These are phyloP conservation scores for Chlorella sorokiniana DNA, from an alignment of 139 green algal genomes.

Conservation along the genomic window DNA sequence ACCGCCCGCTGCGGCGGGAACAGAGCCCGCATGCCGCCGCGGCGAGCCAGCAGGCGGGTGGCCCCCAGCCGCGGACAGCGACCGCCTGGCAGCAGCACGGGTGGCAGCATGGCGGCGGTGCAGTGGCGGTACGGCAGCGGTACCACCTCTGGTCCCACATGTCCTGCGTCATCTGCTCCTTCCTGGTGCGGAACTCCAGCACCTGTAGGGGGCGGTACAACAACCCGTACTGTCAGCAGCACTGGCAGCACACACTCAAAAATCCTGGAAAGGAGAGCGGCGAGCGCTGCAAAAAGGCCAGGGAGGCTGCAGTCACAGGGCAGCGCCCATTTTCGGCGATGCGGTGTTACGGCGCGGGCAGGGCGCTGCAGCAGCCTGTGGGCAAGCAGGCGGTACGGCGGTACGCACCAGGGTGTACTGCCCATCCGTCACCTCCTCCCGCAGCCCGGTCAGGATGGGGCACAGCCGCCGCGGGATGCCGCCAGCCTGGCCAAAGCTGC, in stretches of 20 bases:
- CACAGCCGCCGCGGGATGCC: slow-evolving; percentile 74
- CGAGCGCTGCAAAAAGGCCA: neutral
- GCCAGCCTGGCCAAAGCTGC: slow-evolving; percentile 62
- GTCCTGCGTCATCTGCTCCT: slow-evolving; percentile 64
- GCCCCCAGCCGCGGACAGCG: neutral
- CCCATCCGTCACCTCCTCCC: slow-evolving; percentile 77
- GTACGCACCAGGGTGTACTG: slow-evolving; percentile 45
- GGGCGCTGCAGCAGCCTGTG: too few relatives aligned
- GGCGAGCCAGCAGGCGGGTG: neutral
- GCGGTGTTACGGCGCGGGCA: too few relatives aligned
- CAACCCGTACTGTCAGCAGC: too few relatives aligned
- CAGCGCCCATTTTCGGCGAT: neutral
- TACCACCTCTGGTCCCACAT: slow-evolving; percentile 61
- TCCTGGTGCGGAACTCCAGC: slow-evolving; percentile 83
- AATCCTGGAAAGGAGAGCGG: too few relatives aligned
- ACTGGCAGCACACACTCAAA: too few relatives aligned
- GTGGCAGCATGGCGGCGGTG: neutral
- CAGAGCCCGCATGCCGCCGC: too few relatives aligned
- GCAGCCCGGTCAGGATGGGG: slow-evolving; percentile 80
- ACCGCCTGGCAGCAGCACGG: neutral
- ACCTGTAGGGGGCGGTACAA: slow-evolving; percentile 49
- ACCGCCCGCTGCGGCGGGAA: too few relatives aligned
- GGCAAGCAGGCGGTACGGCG: neutral
- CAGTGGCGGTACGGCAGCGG: too few relatives aligned
- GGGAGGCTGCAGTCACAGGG: neutral